Evolutionary conservation across 2,329 filamentous ascomycete species (phyloP), one percentile per base, ranked within the genome.

Genomic region (Ophiosphaerella herpotricha): DNA sequence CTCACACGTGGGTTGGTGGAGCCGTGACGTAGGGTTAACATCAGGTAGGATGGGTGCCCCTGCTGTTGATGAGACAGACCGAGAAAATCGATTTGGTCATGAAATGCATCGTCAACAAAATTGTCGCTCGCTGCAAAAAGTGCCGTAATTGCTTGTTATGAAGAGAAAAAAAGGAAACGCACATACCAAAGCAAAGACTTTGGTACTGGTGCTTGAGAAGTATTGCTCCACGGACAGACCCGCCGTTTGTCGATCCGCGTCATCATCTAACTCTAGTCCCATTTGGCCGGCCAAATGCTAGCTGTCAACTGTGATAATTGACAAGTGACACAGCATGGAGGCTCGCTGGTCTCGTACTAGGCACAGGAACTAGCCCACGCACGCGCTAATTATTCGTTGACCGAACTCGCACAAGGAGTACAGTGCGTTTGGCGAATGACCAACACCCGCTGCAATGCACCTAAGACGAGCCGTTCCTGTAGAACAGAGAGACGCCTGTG

Each of bases 401-500:
- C 33, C 33, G 33, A 33, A 29, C 6, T 29, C 11, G 26, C 26
- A 29, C 26, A 29, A 29, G 11, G 26, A 8, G 26, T 29, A 11
- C 6, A 8, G 26, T 29, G 11, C 11, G 26, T 29, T 29, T 29
- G 7, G 9, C 13, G 24, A 40, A 26, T 26, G 23, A 40, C 29
- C 21, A 40, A 40, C 26, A 29, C 21, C 38, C 38, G 38, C 38
- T 40, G 38, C 38, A 26, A 39, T 40, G 38, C 23, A 40, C 38
- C 16, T 29, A 40, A 40, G 38, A 40, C 38, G 38, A 18, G 23
- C 38, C 38, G 38, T 40, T 40, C 38, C 38, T 40, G 38, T 40
- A 24, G 38, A 40, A 40, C 38, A 40, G 38, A 40, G 26, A 29
- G 26, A 29, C 6, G 26, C 9, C 21, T 7, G 38, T 12, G 21